phyloP scores from a whole-genome alignment of 768 basidiomycete genomes.

The Tulasnella sp. region DNA sequence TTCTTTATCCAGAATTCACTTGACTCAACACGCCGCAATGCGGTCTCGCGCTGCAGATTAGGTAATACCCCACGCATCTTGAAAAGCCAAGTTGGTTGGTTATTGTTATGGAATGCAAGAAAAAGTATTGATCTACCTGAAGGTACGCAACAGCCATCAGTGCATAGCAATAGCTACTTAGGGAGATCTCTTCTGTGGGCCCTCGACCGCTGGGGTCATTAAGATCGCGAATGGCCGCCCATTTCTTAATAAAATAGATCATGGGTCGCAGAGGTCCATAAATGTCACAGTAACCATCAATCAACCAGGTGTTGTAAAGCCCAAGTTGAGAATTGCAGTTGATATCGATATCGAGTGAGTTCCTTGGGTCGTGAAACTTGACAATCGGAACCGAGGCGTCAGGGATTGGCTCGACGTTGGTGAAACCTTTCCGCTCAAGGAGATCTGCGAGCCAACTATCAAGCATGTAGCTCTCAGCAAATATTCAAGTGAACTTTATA shows the following conservation, averaged over 20 bases:
- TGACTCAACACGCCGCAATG: slow-evolving; percentile 9
- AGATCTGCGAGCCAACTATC: no score
- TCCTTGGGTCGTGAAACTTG: slow-evolving; percentile 36
- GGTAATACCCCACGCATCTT: slow-evolving; percentile 37
- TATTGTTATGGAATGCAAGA: not conserved
- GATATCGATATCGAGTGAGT: slow-evolving; percentile 37
- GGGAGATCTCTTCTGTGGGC: slow-evolving; percentile 30
- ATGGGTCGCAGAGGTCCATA: slow-evolving; percentile 31
- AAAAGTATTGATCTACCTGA: slow-evolving; percentile 33
- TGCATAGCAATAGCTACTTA: slow-evolving; percentile 49
- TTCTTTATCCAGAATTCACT: not conserved
- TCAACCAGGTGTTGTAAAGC: slow-evolving; percentile 36
- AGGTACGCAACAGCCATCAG: slow-evolving; percentile 49
- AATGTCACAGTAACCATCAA: slow-evolving; percentile 39
- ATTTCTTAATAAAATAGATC: slow-evolving; percentile 41
- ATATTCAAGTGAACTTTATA: no score
- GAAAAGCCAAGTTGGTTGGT: not conserved
- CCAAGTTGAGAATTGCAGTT: slow-evolving; percentile 54
- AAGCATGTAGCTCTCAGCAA: no score
- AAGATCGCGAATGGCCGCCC: slow-evolving; percentile 43
- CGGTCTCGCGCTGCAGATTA: slow-evolving; percentile 35
- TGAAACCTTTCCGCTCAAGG: slow-evolving; percentile 29
- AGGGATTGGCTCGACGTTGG: not conserved
- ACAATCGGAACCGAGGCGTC: slow-evolving; percentile 36
- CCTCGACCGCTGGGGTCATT: slow-evolving; percentile 32